phyloP scores from a whole-genome alignment of 1,284 basidiomycete species.

The Ceratobasidium theobromae region DNA sequence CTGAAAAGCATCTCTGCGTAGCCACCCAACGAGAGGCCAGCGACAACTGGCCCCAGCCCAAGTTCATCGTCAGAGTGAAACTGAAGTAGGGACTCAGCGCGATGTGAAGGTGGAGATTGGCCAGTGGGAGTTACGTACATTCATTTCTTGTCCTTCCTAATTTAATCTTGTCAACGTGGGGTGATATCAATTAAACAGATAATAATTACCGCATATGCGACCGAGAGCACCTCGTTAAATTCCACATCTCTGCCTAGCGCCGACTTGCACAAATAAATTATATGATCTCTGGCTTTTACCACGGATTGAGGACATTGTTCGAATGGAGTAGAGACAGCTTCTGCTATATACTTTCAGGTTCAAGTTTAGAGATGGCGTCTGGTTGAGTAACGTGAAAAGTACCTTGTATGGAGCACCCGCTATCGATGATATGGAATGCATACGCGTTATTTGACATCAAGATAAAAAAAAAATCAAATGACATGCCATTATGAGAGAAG shows the following conservation, averaged over 20 bases:
- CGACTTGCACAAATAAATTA: constrained; percentile 1
- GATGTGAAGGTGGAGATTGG: neutral
- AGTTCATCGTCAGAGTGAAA: constrained; percentile 30
- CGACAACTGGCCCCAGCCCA: constrained; percentile 14
- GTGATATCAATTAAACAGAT: neutral
- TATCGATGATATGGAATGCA: neutral
- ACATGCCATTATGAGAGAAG: constrained; percentile 22
- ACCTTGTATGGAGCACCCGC: constrained; percentile 30
- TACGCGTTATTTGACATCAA: neutral
- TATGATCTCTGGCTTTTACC: neutral
- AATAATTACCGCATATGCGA: constrained; percentile 19
- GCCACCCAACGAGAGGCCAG: constrained; percentile 22
- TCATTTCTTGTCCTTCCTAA: constrained; percentile 31
- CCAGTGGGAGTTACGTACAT: neutral
- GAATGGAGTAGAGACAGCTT: constrained; percentile 24
- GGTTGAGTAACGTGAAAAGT: neutral
- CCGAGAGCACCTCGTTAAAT: constrained; percentile 26
- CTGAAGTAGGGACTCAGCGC: neutral
- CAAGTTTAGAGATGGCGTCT: neutral
- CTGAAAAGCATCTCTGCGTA: constrained; percentile 26
- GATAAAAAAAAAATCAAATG: neutral
- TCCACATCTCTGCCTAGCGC: neutral
- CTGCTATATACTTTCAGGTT: constrained; percentile 8
- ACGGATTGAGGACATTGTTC: constrained; percentile 16
- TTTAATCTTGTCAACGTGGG: neutral